These are phyloP conservation scores for Mrakia blollopis DNA, from an alignment of 768 basidiomycete species.

Conservation along the genomic window DNA sequence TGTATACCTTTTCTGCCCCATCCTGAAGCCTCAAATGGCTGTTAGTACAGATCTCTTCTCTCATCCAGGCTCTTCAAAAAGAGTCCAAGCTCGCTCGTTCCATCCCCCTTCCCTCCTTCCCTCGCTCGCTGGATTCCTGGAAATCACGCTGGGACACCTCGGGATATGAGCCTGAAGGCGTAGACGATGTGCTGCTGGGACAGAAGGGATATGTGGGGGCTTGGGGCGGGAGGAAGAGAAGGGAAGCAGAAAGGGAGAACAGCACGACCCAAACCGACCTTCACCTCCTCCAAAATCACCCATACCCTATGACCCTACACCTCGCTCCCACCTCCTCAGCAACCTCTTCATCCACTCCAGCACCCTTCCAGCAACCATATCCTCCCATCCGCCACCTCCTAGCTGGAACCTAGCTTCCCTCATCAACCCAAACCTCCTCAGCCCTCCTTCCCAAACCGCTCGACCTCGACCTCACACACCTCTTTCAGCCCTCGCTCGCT, in stretches of 20 bases:
- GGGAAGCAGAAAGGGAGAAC: neutral
- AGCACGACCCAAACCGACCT: neutral
- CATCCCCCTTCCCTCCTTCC: neutral
- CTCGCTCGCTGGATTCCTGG: neutral
- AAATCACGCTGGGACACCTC: neutral
- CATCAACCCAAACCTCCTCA: neutral
- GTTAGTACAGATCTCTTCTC: slow-evolving; percentile 4
- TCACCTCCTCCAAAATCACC: neutral
- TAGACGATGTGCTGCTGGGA: neutral
- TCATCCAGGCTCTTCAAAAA: neutral
- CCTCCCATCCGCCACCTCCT: neutral
- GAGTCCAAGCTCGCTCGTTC: neutral
- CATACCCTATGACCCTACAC: slow-evolving; percentile 20
- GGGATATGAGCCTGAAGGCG: neutral
- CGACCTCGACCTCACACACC: neutral
- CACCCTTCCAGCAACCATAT: neutral
- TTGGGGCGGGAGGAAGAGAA: neutral
- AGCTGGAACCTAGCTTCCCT: neutral
- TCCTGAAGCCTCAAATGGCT: slow-evolving; percentile 5
- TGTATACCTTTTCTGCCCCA: neutral
- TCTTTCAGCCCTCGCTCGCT: neutral
- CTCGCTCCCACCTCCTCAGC: neutral
- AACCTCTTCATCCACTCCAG: neutral
- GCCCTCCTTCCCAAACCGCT: neutral
- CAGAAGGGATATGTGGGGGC: neutral